Conservation (phyloP, 2,329 filamentous ascomycete species). For the Hymenoscyphus albidus region DNA sequence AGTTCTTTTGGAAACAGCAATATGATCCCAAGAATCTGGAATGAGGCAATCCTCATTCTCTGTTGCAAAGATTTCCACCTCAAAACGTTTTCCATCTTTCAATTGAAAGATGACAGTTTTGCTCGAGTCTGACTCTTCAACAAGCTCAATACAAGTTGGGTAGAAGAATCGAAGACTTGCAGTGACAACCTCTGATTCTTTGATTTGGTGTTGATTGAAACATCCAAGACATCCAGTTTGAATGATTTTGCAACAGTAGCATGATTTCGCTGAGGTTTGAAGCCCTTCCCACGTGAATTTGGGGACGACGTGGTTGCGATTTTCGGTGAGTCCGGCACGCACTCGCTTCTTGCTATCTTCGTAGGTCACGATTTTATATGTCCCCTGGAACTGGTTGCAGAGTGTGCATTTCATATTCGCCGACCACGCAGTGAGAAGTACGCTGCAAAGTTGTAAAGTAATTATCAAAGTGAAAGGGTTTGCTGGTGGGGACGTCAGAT, state of each 20-base stretch:
- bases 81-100: not conserved
- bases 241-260: not conserved
- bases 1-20: conserved; percentile 4
- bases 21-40: conserved; percentile 6
- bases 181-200: conserved; percentile 4
- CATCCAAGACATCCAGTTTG: conserved; percentile 3
- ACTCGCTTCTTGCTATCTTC: not conserved
- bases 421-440: not conserved
- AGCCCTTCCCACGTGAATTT: not conserved
- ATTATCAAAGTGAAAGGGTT: too few species aligned
- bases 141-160: not conserved
- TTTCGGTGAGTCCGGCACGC: not conserved
- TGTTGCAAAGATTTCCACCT: conserved; percentile 5
- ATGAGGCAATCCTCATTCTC: conserved; percentile 3
- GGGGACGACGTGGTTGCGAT: not conserved
- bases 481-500: too few species aligned
- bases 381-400: conserved; percentile 2
- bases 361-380: not conserved
- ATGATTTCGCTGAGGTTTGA: not conserved
- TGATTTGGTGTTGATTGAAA: conserved; percentile 5
- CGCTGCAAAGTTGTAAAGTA: not conserved
- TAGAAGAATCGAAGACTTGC: conserved; percentile 5
- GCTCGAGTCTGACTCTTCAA: conserved; percentile 1
- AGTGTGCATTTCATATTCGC: not conserved
- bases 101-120: conserved; percentile 4